Evolutionary conservation across 2,329 filamentous ascomycete genomes (phyloP).

Genomic region (Zasmidium cellare): DNA sequence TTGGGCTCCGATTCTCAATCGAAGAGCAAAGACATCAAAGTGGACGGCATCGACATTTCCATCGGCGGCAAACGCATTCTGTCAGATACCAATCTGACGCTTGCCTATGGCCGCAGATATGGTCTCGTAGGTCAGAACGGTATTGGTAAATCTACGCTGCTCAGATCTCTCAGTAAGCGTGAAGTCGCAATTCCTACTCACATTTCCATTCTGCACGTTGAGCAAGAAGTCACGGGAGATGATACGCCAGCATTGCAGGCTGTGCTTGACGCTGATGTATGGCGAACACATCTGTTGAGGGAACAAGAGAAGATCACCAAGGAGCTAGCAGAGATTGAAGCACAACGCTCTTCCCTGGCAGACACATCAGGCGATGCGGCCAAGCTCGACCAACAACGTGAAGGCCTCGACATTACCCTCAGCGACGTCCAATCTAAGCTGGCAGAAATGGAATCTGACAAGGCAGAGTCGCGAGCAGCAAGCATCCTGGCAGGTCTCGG

Average conservation of each 20-base stretch:
- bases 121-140: slow-evolving; percentile 98
- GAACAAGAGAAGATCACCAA: slow-evolving; percentile 85
- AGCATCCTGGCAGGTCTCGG: slow-evolving; percentile 96
- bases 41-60: slow-evolving; percentile 92
- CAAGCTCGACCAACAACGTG: slow-evolving; percentile 80
- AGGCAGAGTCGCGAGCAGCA: slow-evolving; percentile 90
- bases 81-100: slow-evolving; percentile 83
- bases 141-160: slow-evolving; percentile 83
- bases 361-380: slow-evolving; percentile 90
- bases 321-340: slow-evolving; percentile 74
- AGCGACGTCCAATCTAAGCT: slow-evolving; percentile 90
- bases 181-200: slow-evolving; percentile 94
- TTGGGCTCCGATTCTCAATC: slow-evolving; percentile 65
- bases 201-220: slow-evolving; percentile 97
- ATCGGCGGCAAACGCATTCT: slow-evolving; percentile 88
- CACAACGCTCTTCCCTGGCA: slow-evolving; percentile 74
- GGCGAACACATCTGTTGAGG: slow-evolving; percentile 89
- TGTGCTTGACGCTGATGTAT: slow-evolving; percentile 95
- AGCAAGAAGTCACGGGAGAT: slow-evolving; percentile 96
- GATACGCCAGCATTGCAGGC: slow-evolving; percentile 94
- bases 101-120: slow-evolving; percentile 91
- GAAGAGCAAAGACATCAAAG: slow-evolving; percentile 99
- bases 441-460: slow-evolving; percentile 98
- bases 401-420: slow-evolving; percentile 85
- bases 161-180: slow-evolving; percentile 87